phyloP scores from a whole-genome alignment of 1,139 yeast genomes.

The Blastobotrys elegans region DNA sequence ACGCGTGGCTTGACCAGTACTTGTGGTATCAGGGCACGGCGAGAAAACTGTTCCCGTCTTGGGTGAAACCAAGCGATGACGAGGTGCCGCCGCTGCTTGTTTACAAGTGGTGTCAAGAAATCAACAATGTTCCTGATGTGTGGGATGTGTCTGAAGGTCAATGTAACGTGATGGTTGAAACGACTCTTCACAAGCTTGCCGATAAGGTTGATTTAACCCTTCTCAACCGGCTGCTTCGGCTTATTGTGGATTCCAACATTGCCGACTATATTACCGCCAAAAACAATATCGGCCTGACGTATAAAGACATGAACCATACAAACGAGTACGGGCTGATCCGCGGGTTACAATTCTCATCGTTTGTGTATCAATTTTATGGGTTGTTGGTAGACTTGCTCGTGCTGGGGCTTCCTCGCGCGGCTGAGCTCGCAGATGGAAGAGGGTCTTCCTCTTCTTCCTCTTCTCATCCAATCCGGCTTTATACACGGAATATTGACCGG shows the following conservation, averaged over 20 bases:
- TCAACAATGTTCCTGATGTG: conserved; percentile 68
- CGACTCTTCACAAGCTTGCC: conserved; percentile 61
- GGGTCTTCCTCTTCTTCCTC: conserved; percentile 54
- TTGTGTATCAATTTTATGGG: conserved; percentile 87
- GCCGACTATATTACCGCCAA: conserved; percentile 95
- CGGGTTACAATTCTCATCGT: conserved; percentile 88
- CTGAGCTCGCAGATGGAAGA: conserved; percentile 85
- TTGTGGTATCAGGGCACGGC: conserved; percentile 95
- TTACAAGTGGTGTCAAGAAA: conserved; percentile 95
- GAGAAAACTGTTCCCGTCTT: conserved; percentile 82
- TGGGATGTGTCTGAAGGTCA: conserved; percentile 79
- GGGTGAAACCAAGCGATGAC: conserved; percentile 93
- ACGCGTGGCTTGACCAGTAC: conserved; percentile 93
- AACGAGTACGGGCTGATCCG: conserved; percentile 84
- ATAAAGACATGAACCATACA: conserved; percentile 92
- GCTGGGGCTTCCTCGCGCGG: conserved; percentile 81
- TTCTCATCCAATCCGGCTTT: conserved; percentile 69
- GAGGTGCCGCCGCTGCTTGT: conserved; percentile 90
- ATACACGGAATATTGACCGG: conserved; percentile 78
- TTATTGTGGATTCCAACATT: conserved; percentile 82
- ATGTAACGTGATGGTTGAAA: conserved; percentile 78
- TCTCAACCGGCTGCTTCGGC: conserved; percentile 70
- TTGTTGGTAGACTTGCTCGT: conserved; percentile 74
- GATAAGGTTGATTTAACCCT: conserved; percentile 88
- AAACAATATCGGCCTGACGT: conserved; percentile 74